Percentiles rank a stretch among this genome's conserved stretches.
Evolutionary conservation across 106 monocot species (phyloP).

Genomic region (Platanthera guangdongensis): DNA sequence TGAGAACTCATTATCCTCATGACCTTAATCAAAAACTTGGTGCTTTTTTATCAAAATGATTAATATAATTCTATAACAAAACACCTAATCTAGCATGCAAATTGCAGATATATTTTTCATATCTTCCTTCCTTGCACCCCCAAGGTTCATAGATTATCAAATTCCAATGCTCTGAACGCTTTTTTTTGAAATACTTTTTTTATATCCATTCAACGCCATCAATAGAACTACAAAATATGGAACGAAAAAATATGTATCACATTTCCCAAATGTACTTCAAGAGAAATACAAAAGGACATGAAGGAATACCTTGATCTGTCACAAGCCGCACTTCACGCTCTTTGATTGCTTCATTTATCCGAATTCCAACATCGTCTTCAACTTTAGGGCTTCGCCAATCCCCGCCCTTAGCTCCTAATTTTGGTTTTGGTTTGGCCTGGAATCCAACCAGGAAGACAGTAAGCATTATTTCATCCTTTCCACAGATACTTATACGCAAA

Average conservation of each 20-base stretch:
- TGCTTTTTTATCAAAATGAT: too few species aligned
- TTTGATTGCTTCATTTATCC: slow-evolving; percentile 6
- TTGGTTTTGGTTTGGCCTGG: background rate
- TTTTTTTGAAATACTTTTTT: background rate
- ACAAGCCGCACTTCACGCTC: slow-evolving; percentile 6
- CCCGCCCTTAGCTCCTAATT: background rate
- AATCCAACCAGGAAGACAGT: background rate
- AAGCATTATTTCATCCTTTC: background rate
- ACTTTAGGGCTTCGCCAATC: slow-evolving; percentile 3
- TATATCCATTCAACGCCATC: background rate
- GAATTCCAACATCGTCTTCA: background rate
- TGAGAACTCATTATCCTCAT: too few species aligned
- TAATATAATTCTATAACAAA: background rate
- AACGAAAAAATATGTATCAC: background rate
- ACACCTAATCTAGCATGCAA: background rate
- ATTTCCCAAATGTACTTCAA: background rate
- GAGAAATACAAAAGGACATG: background rate
- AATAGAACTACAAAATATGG: background rate
- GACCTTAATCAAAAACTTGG: too few species aligned
- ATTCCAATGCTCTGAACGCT: background rate
- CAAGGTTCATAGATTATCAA: background rate
- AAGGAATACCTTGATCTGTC: slow-evolving; percentile 4
- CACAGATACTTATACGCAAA: background rate
- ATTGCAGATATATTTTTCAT: background rate
- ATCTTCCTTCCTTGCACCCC: background rate